Percentiles rank a stretch among this genome's conserved stretches.
Conservation (phyloP, 495 filamentous ascomycete genomes). For the Friedmanniomyces simplex region DNA sequence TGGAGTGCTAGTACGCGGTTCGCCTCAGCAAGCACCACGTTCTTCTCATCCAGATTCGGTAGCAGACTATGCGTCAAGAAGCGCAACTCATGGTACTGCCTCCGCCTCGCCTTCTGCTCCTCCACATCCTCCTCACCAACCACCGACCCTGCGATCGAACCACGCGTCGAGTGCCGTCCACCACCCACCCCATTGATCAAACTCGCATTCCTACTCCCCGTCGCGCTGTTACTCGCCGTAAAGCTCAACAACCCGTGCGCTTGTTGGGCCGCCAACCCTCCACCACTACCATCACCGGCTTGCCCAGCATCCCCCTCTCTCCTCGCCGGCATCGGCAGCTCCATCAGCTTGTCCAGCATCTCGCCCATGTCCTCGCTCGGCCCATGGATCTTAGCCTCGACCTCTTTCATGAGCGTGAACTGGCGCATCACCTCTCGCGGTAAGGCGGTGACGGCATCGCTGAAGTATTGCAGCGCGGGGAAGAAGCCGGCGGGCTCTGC, state of each 20-base stretch:
- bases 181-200: conserved; percentile 20
- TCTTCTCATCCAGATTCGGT: conserved; percentile 86
- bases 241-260: conserved; percentile 12
- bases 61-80: conserved; percentile 56
- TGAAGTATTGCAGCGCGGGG: conserved; percentile 88
- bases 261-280: neutral
- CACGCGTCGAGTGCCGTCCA: neutral
- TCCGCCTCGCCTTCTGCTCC: conserved; percentile 26
- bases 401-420: conserved; percentile 89
- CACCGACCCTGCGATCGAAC: conserved; percentile 2
- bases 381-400: conserved; percentile 84
- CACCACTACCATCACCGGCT: neutral
- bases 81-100: conserved; percentile 9
- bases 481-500: conserved; percentile 55
- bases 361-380: conserved; percentile 61
- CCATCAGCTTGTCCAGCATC: conserved; percentile 54
- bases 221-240: conserved; percentile 21
- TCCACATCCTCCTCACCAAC: conserved; percentile 19
- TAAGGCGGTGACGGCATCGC: conserved; percentile 82
- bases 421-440: conserved; percentile 91
- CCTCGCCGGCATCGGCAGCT: conserved; percentile 27
- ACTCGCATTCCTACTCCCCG: conserved; percentile 24
- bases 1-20: conserved; percentile 82
- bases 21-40: conserved; percentile 83
- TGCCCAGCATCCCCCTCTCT: neutral